Evolutionary conservation across 202 grass and related monocot species (phyloP), one percentile per base, ranked within the genome.

Genomic region (Bolboschoenoplectus hybrid): DNA sequence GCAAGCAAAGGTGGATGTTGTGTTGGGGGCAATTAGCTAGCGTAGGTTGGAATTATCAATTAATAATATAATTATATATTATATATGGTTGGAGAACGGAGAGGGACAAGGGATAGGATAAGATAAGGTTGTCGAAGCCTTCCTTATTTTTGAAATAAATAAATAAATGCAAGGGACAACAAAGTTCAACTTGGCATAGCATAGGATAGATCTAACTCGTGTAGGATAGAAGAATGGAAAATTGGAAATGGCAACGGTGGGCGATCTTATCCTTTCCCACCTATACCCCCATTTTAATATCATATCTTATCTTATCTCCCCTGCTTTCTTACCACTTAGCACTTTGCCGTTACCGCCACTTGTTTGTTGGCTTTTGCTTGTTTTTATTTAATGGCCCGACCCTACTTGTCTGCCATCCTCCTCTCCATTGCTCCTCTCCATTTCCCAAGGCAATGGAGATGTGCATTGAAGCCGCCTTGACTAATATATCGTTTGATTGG

Each of bases 41-140:
- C 0, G 3, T 67, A 40, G 12, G 32, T 67, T 67, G 32, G 3
- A 35, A 38, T 67, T 67, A 39, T 39, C n/a, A 13, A 56, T 13
- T 56, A 56, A 13, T 56, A 44, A 3, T 44, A 44, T 56, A 13
- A 56, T 56, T 56, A 61, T 44, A 26, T 44, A 61, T 61, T 61
- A n/a, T n/a, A 0, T 61, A 61, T 61, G 2, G 14, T 61, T 61
- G 36, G 55, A 41, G 51, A 11, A 39, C 5, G 50, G 51, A 13
- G 50, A 60, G 50, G 26, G 75, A 80, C 11, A 19, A 6, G 11
- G n/a, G 79, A 81, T 11, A 50, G 80, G 60, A 82, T 82, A 82
- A 63, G 80, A 65, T 82, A 17, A 66, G 80, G 8, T 80, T 80
- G 46, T 8, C 38, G 26, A 26, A 26, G 36, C 35, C 17, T 46